phyloP scores from a whole-genome alignment of 805 yeast species.

The Candida pini region DNA sequence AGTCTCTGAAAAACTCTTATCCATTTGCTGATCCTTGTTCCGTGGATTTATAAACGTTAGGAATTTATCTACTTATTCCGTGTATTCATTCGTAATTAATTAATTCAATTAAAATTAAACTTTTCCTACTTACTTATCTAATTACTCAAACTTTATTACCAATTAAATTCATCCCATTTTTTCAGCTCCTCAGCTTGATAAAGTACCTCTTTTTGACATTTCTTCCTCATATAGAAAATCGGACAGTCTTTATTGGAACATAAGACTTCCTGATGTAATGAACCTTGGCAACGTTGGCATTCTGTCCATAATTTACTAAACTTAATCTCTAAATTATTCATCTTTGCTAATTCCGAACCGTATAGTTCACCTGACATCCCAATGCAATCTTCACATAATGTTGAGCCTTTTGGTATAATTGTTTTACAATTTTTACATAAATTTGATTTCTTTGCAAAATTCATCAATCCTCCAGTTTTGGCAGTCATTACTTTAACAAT shows the following conservation, averaged over 20 bases:
- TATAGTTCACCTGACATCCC: constrained; percentile 70
- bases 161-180: constrained; percentile 58
- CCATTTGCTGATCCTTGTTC: too few species aligned
- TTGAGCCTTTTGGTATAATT: constrained; percentile 52
- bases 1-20: too few species aligned
- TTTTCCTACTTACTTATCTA: too few species aligned
- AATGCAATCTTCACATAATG: constrained; percentile 72
- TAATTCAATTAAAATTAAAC: too few species aligned
- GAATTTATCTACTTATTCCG: too few species aligned
- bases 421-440: constrained; percentile 85
- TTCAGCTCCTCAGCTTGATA: constrained; percentile 52
- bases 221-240: constrained; percentile 92
- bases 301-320: constrained; percentile 95
- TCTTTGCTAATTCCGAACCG: constrained; percentile 71
- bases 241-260: constrained; percentile 97
- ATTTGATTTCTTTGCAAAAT: constrained; percentile 84
- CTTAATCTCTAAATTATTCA: constrained; percentile 74
- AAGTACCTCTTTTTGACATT: constrained; percentile 68
- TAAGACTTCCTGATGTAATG: constrained; percentile 89
- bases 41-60: too few species aligned
- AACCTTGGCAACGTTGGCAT: constrained; percentile 96
- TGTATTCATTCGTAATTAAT: too few species aligned
- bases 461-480: constrained; percentile 78
- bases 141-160: constrained; percentile 35
- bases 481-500: constrained; percentile 69